Percentiles rank a stretch among this genome's conserved stretches.
phyloP scores from a whole-genome alignment of 2,329 filamentous ascomycete species.

The Neofusicoccum kwambonambiense region DNA sequence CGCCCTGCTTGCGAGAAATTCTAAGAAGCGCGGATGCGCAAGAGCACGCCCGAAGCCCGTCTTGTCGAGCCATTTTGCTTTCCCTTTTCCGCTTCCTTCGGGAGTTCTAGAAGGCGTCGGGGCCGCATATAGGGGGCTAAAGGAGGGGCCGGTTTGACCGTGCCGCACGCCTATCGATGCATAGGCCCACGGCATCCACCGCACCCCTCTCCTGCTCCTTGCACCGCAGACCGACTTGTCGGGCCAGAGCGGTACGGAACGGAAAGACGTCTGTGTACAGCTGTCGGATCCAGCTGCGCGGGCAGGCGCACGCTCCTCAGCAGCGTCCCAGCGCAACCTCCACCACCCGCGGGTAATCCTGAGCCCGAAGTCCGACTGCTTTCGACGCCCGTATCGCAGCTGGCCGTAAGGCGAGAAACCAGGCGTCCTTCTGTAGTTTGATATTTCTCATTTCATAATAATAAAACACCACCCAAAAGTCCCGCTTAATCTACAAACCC shows the following conservation, averaged over 20 bases:
- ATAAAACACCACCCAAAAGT: neutral
- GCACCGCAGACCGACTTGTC: neutral
- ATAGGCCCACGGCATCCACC: constrained; percentile 1
- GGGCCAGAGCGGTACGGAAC: constrained; percentile 4
- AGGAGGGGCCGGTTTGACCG: neutral
- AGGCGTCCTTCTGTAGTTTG: neutral
- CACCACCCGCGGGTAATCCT: neutral
- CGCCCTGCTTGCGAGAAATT: constrained; percentile 52
- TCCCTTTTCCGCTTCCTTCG: neutral
- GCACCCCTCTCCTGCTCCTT: neutral
- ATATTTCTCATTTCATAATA: constrained; percentile 11
- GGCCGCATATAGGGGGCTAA: neutral
- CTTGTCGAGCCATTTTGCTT: neutral
- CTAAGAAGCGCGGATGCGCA: constrained; percentile 22
- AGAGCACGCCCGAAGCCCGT: neutral
- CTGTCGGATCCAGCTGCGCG: neutral
- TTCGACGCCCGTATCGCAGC: neutral
- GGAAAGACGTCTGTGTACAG: neutral
- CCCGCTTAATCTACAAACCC: constrained; percentile 8
- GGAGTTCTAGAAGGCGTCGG: constrained; percentile 2
- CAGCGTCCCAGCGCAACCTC: neutral
- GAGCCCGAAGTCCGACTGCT: neutral
- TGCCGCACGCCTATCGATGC: neutral
- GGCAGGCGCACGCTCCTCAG: neutral
- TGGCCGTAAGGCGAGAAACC: neutral